Percentiles rank a stretch among this genome's conserved stretches.
Evolutionary conservation across 108 stramenopile species (phyloP).

Genomic region (Poteriospumella lacustris): DNA sequence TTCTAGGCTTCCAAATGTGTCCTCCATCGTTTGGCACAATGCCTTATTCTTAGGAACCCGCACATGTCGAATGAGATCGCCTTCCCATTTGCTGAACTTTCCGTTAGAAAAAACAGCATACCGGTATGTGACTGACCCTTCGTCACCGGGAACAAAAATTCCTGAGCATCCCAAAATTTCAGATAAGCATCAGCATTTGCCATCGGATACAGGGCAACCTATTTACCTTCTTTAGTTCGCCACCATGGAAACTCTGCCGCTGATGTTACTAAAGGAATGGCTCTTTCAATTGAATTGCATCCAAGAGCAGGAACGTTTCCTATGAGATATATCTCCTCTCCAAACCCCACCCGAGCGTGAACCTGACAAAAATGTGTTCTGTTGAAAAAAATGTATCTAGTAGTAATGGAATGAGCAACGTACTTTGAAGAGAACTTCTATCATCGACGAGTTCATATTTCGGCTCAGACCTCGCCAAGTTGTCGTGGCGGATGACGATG

Average conservation of each 20-base stretch:
- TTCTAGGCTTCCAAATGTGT: background rate
- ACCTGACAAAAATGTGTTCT: constrained; percentile 21
- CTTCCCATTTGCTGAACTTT: constrained; percentile 33
- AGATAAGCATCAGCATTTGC: background rate
- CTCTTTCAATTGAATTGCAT: background rate
- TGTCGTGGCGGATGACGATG: background rate
- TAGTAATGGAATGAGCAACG: background rate
- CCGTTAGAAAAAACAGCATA: constrained; percentile 33
- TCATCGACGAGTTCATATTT: background rate
- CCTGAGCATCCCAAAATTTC: background rate
- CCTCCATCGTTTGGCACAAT: background rate
- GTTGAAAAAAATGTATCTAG: background rate
- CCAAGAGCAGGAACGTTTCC: constrained; percentile 37
- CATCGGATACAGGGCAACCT: background rate
- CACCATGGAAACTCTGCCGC: constrained; percentile 34
- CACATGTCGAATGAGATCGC: background rate
- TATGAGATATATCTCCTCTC: constrained; percentile 27
- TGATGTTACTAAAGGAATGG: constrained; percentile 33
- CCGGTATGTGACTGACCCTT: constrained; percentile 16
- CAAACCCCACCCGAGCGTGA: constrained; percentile 21
- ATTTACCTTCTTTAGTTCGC: constrained; percentile 9
- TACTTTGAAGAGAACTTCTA: constrained; percentile 12
- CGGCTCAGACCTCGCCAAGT: background rate
- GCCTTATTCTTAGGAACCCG: background rate
- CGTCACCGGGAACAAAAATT: background rate